Percentiles rank a stretch among this genome's conserved stretches.
Conservation (phyloP, 2,329 filamentous ascomycete genomes). For the Pseudocercospora crystallina region DNA sequence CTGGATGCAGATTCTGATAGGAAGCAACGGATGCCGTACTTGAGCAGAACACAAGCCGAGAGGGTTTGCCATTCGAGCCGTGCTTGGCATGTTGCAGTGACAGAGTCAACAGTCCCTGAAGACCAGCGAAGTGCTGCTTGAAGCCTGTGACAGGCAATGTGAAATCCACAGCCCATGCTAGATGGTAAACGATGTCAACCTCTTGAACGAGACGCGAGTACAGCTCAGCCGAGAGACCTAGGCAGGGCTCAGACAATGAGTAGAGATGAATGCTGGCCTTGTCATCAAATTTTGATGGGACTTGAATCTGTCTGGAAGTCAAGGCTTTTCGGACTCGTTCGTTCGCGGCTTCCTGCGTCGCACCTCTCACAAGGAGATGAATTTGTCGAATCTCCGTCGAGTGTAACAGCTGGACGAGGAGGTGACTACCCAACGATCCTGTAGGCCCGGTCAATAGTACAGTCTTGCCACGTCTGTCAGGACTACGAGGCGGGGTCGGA, state of each 20-base stretch:
- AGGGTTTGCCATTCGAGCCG: slow-evolving; percentile 19
- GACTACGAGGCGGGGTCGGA: slow-evolving; percentile 12
- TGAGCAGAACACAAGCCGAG: slow-evolving; percentile 53
- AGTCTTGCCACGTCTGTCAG: slow-evolving; percentile 14
- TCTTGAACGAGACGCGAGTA: slow-evolving; percentile 46
- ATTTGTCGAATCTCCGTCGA: slow-evolving; percentile 44
- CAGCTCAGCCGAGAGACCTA: slow-evolving; percentile 49
- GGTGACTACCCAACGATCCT: slow-evolving; percentile 53
- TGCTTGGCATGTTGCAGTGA: slow-evolving; percentile 33
- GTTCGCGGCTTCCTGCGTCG: slow-evolving; percentile 41
- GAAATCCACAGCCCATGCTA: slow-evolving; percentile 68
- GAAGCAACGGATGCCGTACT: slow-evolving; percentile 43
- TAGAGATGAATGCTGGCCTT: slow-evolving; percentile 51
- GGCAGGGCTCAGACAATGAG: slow-evolving; percentile 47
- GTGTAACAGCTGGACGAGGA: slow-evolving; percentile 48
- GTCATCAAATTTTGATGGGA: slow-evolving; percentile 25
- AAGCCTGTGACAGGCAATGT: slow-evolving; percentile 56
- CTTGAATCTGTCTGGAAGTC: slow-evolving; percentile 36
- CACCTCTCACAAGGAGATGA: slow-evolving; percentile 58
- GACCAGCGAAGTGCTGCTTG: slow-evolving; percentile 51
- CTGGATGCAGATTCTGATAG: slow-evolving; percentile 36
- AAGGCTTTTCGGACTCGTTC: slow-evolving; percentile 50
- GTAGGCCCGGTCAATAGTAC: slow-evolving; percentile 52
- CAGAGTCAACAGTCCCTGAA: slow-evolving; percentile 52
- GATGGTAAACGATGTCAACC: slow-evolving; percentile 58